phyloP scores from a whole-genome alignment of 2,329 filamentous ascomycete species.

The Cryphonectria naterciae region DNA sequence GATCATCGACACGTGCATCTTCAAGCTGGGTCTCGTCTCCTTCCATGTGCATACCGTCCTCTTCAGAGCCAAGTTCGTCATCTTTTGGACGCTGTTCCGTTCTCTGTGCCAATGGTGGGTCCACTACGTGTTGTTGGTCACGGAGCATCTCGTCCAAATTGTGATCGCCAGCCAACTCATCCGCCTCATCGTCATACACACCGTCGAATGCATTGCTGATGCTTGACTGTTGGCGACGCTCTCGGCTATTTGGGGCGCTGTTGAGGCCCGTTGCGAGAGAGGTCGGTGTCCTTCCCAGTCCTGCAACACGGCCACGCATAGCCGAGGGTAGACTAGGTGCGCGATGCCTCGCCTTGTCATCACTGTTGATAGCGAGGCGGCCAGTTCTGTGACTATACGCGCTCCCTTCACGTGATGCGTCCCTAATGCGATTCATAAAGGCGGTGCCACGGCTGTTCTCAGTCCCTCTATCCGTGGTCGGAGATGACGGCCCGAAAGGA shows the following conservation, averaged over 20 bases:
- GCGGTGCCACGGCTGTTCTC: slow-evolving; percentile 28
- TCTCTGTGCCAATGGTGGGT: slow-evolving; percentile 13
- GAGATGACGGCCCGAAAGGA: slow-evolving; percentile 28
- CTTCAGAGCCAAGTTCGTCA: not conserved
- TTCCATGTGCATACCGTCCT: slow-evolving; percentile 14
- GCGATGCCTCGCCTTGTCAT: slow-evolving; percentile 24
- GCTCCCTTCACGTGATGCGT: slow-evolving; percentile 26
- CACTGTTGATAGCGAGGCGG: slow-evolving; percentile 9
- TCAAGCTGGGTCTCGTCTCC: slow-evolving; percentile 21
- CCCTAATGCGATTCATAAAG: slow-evolving; percentile 27
- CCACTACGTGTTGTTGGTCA: slow-evolving; percentile 31
- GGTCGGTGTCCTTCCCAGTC: not conserved
- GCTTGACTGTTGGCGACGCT: not conserved
- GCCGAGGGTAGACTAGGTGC: not conserved
- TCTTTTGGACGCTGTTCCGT: slow-evolving; percentile 1
- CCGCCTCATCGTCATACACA: slow-evolving; percentile 30
- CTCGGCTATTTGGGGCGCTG: not conserved
- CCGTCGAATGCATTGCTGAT: slow-evolving; percentile 30
- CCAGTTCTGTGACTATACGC: slow-evolving; percentile 20
- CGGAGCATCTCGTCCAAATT: slow-evolving; percentile 26
- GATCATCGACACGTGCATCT: slow-evolving; percentile 27
- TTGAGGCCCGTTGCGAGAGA: not conserved
- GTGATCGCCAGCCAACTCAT: slow-evolving; percentile 29
- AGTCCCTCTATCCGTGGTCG: slow-evolving; percentile 12
- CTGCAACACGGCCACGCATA: not conserved